phyloP scores from a whole-genome alignment of 164 flowering plant genomes.

The Annona squamosa region DNA sequence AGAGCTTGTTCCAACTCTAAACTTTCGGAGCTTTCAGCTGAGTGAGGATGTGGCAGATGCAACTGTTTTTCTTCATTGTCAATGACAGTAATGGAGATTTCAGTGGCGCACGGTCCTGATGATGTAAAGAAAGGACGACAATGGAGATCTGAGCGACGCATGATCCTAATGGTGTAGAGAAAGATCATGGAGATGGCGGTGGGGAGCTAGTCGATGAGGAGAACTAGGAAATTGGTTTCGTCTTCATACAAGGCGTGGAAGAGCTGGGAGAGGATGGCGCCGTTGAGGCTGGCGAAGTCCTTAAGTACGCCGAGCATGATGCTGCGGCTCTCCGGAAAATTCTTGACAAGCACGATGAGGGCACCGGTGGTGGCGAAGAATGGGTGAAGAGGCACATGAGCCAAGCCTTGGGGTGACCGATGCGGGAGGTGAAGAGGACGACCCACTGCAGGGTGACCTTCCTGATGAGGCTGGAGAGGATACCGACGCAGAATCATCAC shows the following conservation, averaged over 20 bases:
- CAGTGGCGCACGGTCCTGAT: too few species aligned
- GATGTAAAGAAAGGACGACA: too few species aligned
- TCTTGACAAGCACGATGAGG: slow-evolving; percentile 46
- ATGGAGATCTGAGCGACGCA: neutral
- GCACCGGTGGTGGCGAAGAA: slow-evolving; percentile 58
- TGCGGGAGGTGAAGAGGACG: slow-evolving; percentile 22
- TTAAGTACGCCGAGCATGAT: slow-evolving; percentile 49
- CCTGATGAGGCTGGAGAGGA: too few species aligned
- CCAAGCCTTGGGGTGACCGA: slow-evolving; percentile 40
- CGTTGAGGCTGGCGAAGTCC: slow-evolving; percentile 55
- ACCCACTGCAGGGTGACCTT: too few species aligned
- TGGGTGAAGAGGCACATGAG: slow-evolving; percentile 49
- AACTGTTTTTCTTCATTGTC: too few species aligned
- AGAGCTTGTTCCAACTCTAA: too few species aligned
- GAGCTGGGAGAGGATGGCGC: slow-evolving; percentile 55
- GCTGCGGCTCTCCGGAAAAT: slow-evolving; percentile 63
- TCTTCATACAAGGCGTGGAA: slow-evolving; percentile 38
- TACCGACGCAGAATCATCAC: too few species aligned
- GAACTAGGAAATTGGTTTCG: slow-evolving; percentile 20
- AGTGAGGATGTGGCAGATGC: too few species aligned
- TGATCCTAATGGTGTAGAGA: slow-evolving; percentile 21
- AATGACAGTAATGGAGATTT: too few species aligned
- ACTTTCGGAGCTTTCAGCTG: too few species aligned
- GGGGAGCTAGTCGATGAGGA: slow-evolving; percentile 29
- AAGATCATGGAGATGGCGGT: slow-evolving; percentile 25